A percentile compares a stretch with the other conserved stretches of the same genome.
Conservation (phyloP, 176 grass and related monocot species). For the Dendrocalamus sinicus region DNA sequence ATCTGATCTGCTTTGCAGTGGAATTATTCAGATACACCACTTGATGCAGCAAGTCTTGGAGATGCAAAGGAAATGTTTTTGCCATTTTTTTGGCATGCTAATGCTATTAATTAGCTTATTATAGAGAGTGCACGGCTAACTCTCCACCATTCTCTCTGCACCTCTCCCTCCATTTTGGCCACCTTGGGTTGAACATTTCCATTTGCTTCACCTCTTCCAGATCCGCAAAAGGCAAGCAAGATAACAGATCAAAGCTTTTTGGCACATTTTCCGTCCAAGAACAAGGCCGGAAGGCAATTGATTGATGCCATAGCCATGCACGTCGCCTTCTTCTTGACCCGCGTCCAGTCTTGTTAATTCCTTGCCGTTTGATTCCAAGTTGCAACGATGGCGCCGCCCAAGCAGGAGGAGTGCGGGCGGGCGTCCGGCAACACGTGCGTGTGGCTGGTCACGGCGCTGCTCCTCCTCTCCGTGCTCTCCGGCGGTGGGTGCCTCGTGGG, state of each 20-base stretch:
- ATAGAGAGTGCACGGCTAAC: not conserved
- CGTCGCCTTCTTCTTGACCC: not conserved
- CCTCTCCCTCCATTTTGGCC: slow-evolving; percentile 35
- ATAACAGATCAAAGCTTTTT: slow-evolving; percentile 51
- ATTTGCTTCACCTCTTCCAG: slow-evolving; percentile 21
- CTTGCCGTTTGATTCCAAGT: not conserved
- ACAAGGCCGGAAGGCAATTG: not conserved
- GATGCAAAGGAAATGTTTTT: not conserved
- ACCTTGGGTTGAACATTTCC: slow-evolving; percentile 24
- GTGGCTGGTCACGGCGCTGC: slow-evolving; percentile 54
- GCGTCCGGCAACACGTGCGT: slow-evolving; percentile 38
- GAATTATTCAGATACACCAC: not conserved
- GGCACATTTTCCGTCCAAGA: slow-evolving; percentile 33
- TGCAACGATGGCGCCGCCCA: slow-evolving; percentile 6
- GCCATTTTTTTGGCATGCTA: not conserved
- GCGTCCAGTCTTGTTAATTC: not conserved
- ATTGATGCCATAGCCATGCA: slow-evolving; percentile 26
- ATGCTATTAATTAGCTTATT: slow-evolving; percentile 13
- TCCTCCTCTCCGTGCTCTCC: slow-evolving; percentile 54
- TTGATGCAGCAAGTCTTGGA: not conserved
- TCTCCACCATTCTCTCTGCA: slow-evolving; percentile 52
- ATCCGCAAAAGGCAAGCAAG: slow-evolving; percentile 46
- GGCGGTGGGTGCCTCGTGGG: slow-evolving; percentile 58
- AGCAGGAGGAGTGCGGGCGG: slow-evolving; percentile 32
- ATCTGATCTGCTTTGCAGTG: not conserved